Evolutionary conservation across 1,284 basidiomycete species (phyloP).

Genomic region (Xanthoconium separans): DNA sequence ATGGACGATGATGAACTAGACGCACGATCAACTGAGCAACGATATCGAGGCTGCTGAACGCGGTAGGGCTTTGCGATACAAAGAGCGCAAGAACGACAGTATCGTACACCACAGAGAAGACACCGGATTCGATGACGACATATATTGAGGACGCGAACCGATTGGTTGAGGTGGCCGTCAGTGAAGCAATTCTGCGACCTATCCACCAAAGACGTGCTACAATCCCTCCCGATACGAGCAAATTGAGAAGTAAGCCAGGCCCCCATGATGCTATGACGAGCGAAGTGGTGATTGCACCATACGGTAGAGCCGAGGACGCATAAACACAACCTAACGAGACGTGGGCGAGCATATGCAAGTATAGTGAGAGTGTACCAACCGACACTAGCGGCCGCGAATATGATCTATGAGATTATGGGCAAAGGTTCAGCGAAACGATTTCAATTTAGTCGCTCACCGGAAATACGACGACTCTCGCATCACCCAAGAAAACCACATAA

Average conservation of each 20-base stretch:
- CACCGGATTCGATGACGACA: constrained; percentile 5
- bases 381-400: neutral
- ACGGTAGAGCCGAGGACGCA: neutral
- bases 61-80: neutral
- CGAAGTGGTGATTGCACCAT: neutral
- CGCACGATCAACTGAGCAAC: neutral
- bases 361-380: neutral
- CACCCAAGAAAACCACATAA: neutral
- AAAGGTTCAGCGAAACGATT: too few relatives aligned
- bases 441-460: neutral
- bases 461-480: too few relatives aligned
- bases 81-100: neutral
- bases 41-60: neutral
- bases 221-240: neutral
- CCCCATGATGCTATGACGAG: neutral
- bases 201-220: neutral
- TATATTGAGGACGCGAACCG: neutral
- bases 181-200: neutral
- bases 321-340: neutral
- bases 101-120: neutral
- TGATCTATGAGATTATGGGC: neutral
- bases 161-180: neutral
- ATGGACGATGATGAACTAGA: neutral
- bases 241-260: neutral
- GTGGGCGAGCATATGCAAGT: neutral